Evolutionary conservation across 257 asterid species (phyloP), one percentile per base, ranked within the genome.

Genomic region (Solanum raphanifolium): DNA sequence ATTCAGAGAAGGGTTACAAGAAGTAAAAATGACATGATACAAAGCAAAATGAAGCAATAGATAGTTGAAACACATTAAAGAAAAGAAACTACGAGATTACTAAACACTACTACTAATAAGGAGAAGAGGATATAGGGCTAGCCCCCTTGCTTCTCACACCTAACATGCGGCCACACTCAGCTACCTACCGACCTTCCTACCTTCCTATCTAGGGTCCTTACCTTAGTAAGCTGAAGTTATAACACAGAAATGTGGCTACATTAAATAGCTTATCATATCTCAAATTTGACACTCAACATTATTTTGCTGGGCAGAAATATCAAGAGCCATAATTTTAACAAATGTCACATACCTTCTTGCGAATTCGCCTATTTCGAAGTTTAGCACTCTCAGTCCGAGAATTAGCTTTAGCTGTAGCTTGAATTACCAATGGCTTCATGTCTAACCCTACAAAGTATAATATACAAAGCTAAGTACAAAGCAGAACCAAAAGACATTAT

Each of bases 371-470:
- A 75, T 95, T 92, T 29, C 86, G 93, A 90, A 92, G 91, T 87
- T 96, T 94, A 23, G 95, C 90, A 88, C 92, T 94, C 88, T 96
- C 98, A 1, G 94, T 94, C 79, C 94, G 87, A 58, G 91, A 83
- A 48, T 90, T 93, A 35, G 92, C 93, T 92, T 91, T 92, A n/a
- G 83, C 34, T 72, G 88, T 39, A n/a, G 96, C 97, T 92, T 91
- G 89, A 72, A 92, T 88, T 88, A 91, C 91, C 92, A 93, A 68
- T 21, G 95, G 96, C 91, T 91, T 93, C 90, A 89, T 48, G 55
- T 69, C 90, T 90, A 89, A 38, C 84, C 86, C 92, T 91, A 90
- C 36, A 87, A 36, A 60, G 29, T n/a, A 25, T 13, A 31, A 46
- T 23, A 58, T 10, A 27, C 4, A 18, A 87, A 46, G 20, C 3